These are phyloP conservation scores for Tubosaeta sp. DNA, from an alignment of 768 basidiomycete genomes.

Conservation along the genomic window DNA sequence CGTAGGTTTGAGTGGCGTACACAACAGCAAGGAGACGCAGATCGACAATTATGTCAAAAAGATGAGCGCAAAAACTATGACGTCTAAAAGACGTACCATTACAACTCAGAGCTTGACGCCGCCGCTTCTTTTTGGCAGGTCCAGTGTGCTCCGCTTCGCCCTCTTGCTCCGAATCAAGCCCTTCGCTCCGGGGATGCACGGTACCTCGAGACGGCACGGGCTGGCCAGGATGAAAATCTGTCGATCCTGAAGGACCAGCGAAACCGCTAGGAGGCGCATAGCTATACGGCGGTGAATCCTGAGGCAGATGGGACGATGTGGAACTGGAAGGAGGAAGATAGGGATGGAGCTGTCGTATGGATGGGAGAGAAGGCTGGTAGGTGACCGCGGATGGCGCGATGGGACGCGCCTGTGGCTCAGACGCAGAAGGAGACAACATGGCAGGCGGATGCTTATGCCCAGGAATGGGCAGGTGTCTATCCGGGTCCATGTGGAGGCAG, in stretches of 20 bases:
- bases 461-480: conserved; percentile 33
- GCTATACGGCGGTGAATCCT: conserved; percentile 24
- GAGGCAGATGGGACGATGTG: conserved; percentile 25
- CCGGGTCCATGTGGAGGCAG: conserved; percentile 32
- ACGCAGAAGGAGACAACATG: conserved; percentile 24
- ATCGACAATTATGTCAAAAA: conserved; percentile 9
- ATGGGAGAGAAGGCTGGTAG: conserved; percentile 44
- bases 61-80: conserved; percentile 19
- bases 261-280: conserved; percentile 23
- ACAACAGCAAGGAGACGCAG: conserved; percentile 3
- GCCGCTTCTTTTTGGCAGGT: conserved; percentile 78
- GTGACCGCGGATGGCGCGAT: conserved; percentile 20
- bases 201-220: conserved; percentile 16
- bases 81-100: conserved; percentile 52
- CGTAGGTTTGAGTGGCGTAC: conserved; percentile 1
- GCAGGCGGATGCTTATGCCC: conserved; percentile 29
- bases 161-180: conserved; percentile 55
- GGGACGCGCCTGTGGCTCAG: conserved; percentile 26
- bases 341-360: conserved; percentile 66
- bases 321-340: conserved; percentile 53
- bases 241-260: conserved; percentile 22
- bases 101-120: conserved; percentile 79
- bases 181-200: conserved; percentile 33
- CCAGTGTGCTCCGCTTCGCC: conserved; percentile 46
- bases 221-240: conserved; percentile 24